These are phyloP conservation scores for Cairneyella variabilis DNA, from an alignment of 495 filamentous ascomycete species.

Conservation along the genomic window DNA sequence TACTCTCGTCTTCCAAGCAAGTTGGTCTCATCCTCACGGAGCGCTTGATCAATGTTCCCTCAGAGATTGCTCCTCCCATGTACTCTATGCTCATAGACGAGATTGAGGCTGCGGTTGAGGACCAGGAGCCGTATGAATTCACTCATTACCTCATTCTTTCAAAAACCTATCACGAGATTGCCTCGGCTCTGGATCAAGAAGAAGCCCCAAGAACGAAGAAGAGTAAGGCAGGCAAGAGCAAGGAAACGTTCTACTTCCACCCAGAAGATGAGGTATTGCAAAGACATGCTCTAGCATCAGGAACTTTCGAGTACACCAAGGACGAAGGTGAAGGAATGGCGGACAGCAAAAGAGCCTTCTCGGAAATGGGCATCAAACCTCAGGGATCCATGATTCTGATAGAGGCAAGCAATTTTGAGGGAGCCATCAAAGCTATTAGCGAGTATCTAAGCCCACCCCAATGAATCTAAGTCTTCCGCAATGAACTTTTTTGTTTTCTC, in stretches of 20 bases:
- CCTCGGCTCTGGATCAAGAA: slow-evolving; percentile 70
- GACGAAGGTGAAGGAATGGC: slow-evolving; percentile 70
- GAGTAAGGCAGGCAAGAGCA: slow-evolving; percentile 56
- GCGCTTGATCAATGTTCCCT: slow-evolving; percentile 90
- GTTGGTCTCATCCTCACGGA: slow-evolving; percentile 88
- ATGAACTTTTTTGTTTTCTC: background rate
- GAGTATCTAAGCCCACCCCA: slow-evolving; percentile 59
- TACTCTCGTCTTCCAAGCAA: slow-evolving; percentile 50
- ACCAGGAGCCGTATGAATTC: slow-evolving; percentile 90
- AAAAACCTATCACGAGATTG: slow-evolving; percentile 85
- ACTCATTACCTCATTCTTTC: slow-evolving; percentile 88
- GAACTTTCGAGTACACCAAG: slow-evolving; percentile 71
- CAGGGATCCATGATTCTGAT: slow-evolving; percentile 77
- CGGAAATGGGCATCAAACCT: slow-evolving; percentile 85
- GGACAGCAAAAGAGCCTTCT: slow-evolving; percentile 91
- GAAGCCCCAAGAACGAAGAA: slow-evolving; percentile 70
- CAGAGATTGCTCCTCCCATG: slow-evolving; percentile 90
- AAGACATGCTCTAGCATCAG: slow-evolving; percentile 60
- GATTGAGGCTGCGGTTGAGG: slow-evolving; percentile 82
- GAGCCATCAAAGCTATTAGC: slow-evolving; percentile 63
- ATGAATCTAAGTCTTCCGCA: slow-evolving; percentile 9
- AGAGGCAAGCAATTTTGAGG: slow-evolving; percentile 62
- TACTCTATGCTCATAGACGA: slow-evolving; percentile 94
- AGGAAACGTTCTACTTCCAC: slow-evolving; percentile 81
- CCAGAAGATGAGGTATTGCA: slow-evolving; percentile 93